These are phyloP conservation scores for Solanum medicagineum DNA, from an alignment of 257 asterid species.

Conservation along the genomic window DNA sequence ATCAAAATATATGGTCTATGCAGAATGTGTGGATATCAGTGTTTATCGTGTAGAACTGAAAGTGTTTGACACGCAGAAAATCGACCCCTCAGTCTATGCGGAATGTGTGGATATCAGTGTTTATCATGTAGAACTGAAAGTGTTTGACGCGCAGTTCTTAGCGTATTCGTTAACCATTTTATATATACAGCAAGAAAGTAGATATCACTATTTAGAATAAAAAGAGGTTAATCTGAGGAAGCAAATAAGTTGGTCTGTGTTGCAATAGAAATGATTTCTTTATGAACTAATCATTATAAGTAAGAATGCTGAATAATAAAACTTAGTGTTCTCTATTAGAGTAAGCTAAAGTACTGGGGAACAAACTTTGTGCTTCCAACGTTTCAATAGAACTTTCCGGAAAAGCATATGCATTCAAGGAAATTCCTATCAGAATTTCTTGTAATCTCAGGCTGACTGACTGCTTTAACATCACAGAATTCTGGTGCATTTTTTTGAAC, in stretches of 20 bases:
- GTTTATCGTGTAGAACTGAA: background rate
- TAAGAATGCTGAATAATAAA: background rate
- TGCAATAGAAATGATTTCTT: background rate
- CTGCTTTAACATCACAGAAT: conserved; percentile 43
- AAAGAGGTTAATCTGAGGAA: background rate
- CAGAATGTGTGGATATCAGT: background rate
- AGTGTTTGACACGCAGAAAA: background rate
- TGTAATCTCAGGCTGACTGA: conserved; percentile 14
- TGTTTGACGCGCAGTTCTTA: background rate
- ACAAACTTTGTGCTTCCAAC: background rate
- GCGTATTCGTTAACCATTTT: too few species aligned
- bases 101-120: background rate
- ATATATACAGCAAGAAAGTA: too few species aligned
- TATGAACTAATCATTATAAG: background rate
- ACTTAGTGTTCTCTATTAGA: background rate
- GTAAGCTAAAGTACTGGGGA: background rate
- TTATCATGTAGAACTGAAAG: background rate
- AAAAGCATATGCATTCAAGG: conserved; percentile 56
- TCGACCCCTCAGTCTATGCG: background rate
- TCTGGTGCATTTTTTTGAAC: conserved; percentile 57
- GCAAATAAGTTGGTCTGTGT: background rate
- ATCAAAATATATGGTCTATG: background rate
- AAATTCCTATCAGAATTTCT: conserved; percentile 28
- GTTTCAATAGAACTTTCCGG: conserved; percentile 26
- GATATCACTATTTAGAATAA: too few species aligned